Conservation (phyloP, 2,329 filamentous ascomycete genomes). For the Alternaria arborescens region DNA sequence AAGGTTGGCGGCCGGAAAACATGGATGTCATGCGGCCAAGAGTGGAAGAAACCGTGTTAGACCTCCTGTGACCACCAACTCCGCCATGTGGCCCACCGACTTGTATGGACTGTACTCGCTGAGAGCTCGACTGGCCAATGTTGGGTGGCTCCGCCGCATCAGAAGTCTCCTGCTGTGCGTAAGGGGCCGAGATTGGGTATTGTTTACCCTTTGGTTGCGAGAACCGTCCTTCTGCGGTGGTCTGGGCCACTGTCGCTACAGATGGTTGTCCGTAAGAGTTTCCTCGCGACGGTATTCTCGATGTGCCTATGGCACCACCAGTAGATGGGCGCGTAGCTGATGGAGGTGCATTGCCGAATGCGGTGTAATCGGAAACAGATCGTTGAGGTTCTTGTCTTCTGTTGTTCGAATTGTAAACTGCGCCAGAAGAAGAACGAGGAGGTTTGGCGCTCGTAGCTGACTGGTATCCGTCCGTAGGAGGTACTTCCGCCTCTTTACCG, state of each 20-base stretch:
- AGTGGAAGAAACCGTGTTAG: slow-evolving; percentile 73
- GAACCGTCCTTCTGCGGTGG: slow-evolving; percentile 88
- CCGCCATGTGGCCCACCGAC: slow-evolving; percentile 25
- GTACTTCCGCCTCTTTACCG: slow-evolving; percentile 60
- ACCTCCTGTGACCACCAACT: slow-evolving; percentile 69
- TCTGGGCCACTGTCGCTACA: slow-evolving; percentile 84
- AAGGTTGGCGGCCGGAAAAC: slow-evolving; percentile 67
- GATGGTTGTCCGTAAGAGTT: slow-evolving; percentile 86
- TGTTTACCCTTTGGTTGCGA: slow-evolving; percentile 76
- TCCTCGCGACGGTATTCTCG: slow-evolving; percentile 74
- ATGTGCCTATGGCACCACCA: slow-evolving; percentile 74
- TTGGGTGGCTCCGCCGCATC: slow-evolving; percentile 52
- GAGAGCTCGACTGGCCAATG: slow-evolving; percentile 68
- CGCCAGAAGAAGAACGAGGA: slow-evolving; percentile 27
- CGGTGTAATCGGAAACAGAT: slow-evolving; percentile 59
- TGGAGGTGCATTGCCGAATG: slow-evolving; percentile 52
- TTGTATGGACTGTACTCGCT: slow-evolving; percentile 63
- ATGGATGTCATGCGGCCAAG: slow-evolving; percentile 83
- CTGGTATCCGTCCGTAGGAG: slow-evolving; percentile 49
- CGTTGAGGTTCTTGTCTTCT: slow-evolving; percentile 58
- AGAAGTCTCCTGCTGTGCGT: slow-evolving; percentile 60
- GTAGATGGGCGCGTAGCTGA: slow-evolving; percentile 73
- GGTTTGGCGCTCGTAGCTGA: slow-evolving; percentile 37
- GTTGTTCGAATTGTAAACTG: slow-evolving; percentile 47
- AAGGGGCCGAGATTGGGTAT: slow-evolving; percentile 75